These are phyloP conservation scores for Saccharomyces hybrid DNA, from an alignment of 1,139 yeast species.

Conservation along the genomic window DNA sequence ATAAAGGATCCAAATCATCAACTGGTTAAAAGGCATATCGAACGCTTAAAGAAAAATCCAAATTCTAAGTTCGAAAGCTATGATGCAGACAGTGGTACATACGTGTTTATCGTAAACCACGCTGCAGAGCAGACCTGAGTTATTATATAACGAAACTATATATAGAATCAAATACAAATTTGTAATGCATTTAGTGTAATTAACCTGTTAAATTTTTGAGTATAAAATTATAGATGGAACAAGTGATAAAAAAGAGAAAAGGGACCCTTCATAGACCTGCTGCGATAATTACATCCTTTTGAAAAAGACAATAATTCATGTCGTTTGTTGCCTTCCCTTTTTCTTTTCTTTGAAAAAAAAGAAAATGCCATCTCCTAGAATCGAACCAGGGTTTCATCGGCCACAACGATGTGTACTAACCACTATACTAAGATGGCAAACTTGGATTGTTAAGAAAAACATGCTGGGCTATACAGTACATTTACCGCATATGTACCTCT, in stretches of 20 bases:
- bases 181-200: neutral
- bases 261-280: constrained; percentile 24
- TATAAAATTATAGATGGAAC: too few species aligned
- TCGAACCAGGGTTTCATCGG: constrained; percentile 7
- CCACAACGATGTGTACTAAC: constrained; percentile 1
- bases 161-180: neutral
- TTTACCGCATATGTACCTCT: too few species aligned
- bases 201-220: neutral
- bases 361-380: constrained; percentile 3
- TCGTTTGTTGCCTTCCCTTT: constrained; percentile 12
- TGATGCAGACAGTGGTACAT: constrained; percentile 62
- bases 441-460: too few species aligned
- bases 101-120: constrained; percentile 13
- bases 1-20: constrained; percentile 75
- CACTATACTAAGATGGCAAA: constrained; percentile 7
- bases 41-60: constrained; percentile 52
- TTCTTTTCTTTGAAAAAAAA: constrained; percentile 18
- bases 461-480: too few species aligned
- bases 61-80: constrained; percentile 64
- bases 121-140: constrained; percentile 4
- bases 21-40: constrained; percentile 59
- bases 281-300: too few species aligned
- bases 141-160: neutral
- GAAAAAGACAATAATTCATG: too few species aligned
- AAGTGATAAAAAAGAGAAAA: neutral